Evolutionary conservation across 2,329 filamentous ascomycete species (phyloP).

Genomic region (Furcasterigmium sp.): DNA sequence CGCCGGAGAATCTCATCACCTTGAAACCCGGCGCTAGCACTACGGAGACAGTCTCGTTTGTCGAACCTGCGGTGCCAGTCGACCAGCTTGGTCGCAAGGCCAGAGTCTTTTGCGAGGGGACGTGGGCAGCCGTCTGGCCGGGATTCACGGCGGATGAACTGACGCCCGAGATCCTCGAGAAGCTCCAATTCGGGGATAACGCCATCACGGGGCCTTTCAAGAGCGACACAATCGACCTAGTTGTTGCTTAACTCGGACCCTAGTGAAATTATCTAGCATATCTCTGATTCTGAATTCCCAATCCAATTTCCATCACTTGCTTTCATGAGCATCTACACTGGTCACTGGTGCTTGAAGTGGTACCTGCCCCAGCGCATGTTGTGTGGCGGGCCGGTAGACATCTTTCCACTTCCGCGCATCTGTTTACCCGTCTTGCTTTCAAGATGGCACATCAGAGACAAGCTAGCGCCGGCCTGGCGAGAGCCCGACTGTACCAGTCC

Average conservation of each 20-base stretch:
- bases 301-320: too few relatives aligned
- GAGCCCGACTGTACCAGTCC: too few relatives aligned
- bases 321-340: too few relatives aligned
- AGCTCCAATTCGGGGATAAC: conserved; percentile 10
- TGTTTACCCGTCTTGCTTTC: too few relatives aligned
- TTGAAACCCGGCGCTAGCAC: conserved; percentile 29
- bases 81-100: conserved; percentile 24
- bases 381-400: too few relatives aligned
- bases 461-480: too few relatives aligned
- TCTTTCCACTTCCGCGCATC: too few relatives aligned
- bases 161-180: conserved; percentile 7
- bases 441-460: too few relatives aligned
- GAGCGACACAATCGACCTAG: conserved; percentile 7
- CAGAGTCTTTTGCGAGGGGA: conserved; percentile 27
- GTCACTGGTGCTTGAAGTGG: too few relatives aligned
- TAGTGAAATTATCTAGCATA: too few relatives aligned
- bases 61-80: conserved; percentile 26
- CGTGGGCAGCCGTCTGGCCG: conserved; percentile 32
- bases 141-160: conserved; percentile 10
- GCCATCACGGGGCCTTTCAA: conserved; percentile 10
- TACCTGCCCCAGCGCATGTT: too few relatives aligned
- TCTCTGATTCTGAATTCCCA: too few relatives aligned
- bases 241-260: not conserved
- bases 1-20: conserved; percentile 28
- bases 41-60: conserved; percentile 29